Percentiles rank a stretch among this genome's conserved stretches.
phyloP scores from a whole-genome alignment of 345 rosid genomes.

The Gossypium anomalum region DNA sequence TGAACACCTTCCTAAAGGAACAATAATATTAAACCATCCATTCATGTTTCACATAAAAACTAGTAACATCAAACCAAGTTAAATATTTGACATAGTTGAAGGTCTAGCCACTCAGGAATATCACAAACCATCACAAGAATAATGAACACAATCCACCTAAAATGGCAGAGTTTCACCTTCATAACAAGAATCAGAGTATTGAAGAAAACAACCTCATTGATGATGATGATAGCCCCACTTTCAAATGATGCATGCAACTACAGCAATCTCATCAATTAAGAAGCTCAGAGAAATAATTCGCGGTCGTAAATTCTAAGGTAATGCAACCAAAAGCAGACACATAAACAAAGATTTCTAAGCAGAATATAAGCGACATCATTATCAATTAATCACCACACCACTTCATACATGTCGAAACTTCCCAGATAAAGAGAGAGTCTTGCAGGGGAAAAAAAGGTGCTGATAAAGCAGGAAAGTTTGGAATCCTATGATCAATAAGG shows the following conservation, averaged over 20 bases:
- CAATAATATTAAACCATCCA: not conserved
- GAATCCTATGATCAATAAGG: slow-evolving; percentile 19
- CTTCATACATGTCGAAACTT: not conserved
- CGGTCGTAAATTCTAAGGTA: not conserved
- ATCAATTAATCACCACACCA: slow-evolving; percentile 1
- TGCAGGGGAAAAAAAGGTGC: not conserved
- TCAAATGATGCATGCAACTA: not conserved
- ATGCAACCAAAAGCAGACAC: slow-evolving; percentile 16
- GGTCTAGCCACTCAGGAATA: not conserved
- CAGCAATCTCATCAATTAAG: not conserved
- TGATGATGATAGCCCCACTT: not conserved
- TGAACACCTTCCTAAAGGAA: no score
- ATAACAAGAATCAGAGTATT: not conserved
- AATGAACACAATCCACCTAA: not conserved
- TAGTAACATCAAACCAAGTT: not conserved
- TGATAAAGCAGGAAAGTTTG: slow-evolving; percentile 13
- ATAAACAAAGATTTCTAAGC: not conserved
- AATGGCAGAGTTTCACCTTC: not conserved
- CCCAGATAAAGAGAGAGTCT: slow-evolving; percentile 2
- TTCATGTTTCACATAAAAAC: not conserved
- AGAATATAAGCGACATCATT: slow-evolving; percentile 12
- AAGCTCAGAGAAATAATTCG: not conserved
- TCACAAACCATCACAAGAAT: not conserved
- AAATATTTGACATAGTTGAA: not conserved
- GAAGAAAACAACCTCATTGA: not conserved